Evolutionary conservation across 1,284 basidiomycete genomes (phyloP).

Genomic region (Blastosporella zonata): DNA sequence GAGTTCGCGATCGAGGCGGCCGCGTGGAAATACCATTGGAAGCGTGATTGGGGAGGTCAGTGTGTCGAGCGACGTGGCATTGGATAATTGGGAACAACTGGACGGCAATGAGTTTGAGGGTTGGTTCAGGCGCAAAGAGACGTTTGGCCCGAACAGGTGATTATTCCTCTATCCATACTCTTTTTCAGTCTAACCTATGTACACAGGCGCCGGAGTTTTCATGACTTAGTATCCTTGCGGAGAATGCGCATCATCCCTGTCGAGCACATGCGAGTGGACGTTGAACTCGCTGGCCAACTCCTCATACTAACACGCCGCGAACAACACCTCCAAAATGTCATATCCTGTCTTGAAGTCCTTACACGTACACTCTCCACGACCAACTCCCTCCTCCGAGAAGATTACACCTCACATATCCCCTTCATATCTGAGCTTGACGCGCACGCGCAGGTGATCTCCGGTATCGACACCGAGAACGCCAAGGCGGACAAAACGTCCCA

Average conservation of each 20-base stretch:
- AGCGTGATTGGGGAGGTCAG: slow-evolving; percentile 15
- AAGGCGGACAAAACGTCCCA: slow-evolving; percentile 53
- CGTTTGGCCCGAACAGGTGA: slow-evolving; percentile 22
- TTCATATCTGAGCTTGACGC: slow-evolving; percentile 45
- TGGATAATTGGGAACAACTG: slow-evolving; percentile 19
- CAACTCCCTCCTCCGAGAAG: slow-evolving; percentile 51
- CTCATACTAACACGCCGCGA: slow-evolving; percentile 66
- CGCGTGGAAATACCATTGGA: slow-evolving; percentile 5
- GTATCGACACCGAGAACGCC: slow-evolving; percentile 47
- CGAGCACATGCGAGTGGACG: slow-evolving; percentile 71
- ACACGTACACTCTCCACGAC: slow-evolving; percentile 48
- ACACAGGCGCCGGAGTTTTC: slow-evolving; percentile 57
- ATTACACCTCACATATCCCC: slow-evolving; percentile 50
- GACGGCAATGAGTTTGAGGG: slow-evolving; percentile 16
- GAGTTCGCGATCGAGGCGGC: slow-evolving; percentile 23
- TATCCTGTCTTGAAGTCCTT: slow-evolving; percentile 48
- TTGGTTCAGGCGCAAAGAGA: slow-evolving; percentile 11
- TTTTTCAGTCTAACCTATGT: neutral
- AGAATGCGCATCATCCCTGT: slow-evolving; percentile 45
- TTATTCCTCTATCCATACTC: neutral
- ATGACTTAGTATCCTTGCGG: slow-evolving; percentile 48
- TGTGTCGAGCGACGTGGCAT: slow-evolving; percentile 17
- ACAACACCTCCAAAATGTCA: slow-evolving; percentile 46
- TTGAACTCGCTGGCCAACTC: slow-evolving; percentile 71
- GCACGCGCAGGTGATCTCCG: slow-evolving; percentile 43